These are phyloP conservation scores for Penicillium sp. DNA, from an alignment of 2,329 filamentous ascomycete genomes.

Conservation along the genomic window DNA sequence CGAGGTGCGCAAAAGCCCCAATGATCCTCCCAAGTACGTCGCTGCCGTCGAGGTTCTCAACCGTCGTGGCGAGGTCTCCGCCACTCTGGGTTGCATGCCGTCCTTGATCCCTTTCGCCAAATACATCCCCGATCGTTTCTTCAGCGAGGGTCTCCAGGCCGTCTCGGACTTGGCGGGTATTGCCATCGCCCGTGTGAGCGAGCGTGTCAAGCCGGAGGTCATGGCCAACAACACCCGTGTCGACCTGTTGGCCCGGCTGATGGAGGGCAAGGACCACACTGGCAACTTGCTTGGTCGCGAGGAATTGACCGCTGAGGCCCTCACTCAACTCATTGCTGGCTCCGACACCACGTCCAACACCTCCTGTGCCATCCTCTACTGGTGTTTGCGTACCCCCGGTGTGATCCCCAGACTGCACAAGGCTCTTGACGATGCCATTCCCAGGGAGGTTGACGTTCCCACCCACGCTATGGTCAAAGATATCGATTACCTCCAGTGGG, in stretches of 20 bases:
- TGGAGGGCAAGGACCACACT: conserved; percentile 78
- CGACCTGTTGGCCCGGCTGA: conserved; percentile 75
- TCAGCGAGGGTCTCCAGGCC: conserved; percentile 65
- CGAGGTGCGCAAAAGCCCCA: conserved; percentile 61
- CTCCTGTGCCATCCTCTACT: conserved; percentile 76
- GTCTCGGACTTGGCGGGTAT: conserved; percentile 81
- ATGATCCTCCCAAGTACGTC: conserved; percentile 61
- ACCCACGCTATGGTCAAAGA: conserved; percentile 67
- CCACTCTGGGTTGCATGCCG: conserved; percentile 69
- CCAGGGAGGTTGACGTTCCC: conserved; percentile 58
- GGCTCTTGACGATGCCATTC: conserved; percentile 69
- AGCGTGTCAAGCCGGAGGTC: conserved; percentile 62
- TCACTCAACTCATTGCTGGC: conserved; percentile 78
- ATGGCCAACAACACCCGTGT: conserved; percentile 60
- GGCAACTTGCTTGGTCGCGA: conserved; percentile 69
- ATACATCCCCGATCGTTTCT: conserved; percentile 78
- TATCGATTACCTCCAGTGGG: conserved; percentile 56
- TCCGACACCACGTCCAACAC: conserved; percentile 66
- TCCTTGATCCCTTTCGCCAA: conserved; percentile 71
- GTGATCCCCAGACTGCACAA: conserved; percentile 66
- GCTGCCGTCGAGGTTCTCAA: conserved; percentile 85
- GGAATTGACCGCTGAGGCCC: conserved; percentile 80
- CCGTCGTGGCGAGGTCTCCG: conserved; percentile 78
- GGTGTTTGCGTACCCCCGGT: conserved; percentile 63
- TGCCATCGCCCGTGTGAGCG: conserved; percentile 73